A percentile compares a stretch with the other conserved stretches of the same genome.
These are phyloP conservation scores for Colletotrichum chrysophilum DNA, from an alignment of 2,329 filamentous ascomycete species.

Conservation along the genomic window DNA sequence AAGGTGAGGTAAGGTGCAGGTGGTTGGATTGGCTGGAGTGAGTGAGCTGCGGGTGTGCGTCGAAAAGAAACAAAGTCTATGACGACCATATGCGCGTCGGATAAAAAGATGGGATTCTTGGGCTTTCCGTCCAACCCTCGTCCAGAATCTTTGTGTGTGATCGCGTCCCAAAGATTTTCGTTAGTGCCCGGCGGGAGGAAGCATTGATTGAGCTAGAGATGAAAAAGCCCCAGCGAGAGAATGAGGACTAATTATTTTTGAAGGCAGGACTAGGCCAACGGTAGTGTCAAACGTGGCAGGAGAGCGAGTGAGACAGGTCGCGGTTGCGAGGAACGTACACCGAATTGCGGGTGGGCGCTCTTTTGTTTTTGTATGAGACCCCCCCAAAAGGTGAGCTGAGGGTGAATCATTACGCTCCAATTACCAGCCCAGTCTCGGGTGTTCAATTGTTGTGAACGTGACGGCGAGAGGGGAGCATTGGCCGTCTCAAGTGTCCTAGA, in stretches of 20 bases:
- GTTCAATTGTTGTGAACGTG: background rate
- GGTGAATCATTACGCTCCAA: background rate
- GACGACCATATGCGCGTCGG: conserved; percentile 15
- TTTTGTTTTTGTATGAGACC: background rate
- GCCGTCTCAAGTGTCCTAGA: background rate
- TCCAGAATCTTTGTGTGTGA: background rate
- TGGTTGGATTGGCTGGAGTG: background rate
- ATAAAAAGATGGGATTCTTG: conserved; percentile 7
- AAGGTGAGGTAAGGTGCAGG: background rate
- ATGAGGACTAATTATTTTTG: background rate
- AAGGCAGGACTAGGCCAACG: background rate
- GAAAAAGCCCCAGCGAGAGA: background rate
- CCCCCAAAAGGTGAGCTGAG: background rate
- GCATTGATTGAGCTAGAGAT: background rate
- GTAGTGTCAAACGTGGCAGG: background rate
- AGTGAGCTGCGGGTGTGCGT: background rate
- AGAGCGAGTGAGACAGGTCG: background rate
- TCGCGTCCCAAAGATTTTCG: background rate
- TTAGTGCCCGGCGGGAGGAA: background rate
- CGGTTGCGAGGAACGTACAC: background rate
- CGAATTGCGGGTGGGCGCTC: background rate
- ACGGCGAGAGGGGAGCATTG: background rate
- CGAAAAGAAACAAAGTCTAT: conserved; percentile 6
- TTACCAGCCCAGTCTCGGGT: background rate
- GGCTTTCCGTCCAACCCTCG: background rate